Percentiles rank a stretch among this genome's conserved stretches.
Conservation (phyloP, 345 rosid genomes). For the Abelmoschus esculentus region DNA sequence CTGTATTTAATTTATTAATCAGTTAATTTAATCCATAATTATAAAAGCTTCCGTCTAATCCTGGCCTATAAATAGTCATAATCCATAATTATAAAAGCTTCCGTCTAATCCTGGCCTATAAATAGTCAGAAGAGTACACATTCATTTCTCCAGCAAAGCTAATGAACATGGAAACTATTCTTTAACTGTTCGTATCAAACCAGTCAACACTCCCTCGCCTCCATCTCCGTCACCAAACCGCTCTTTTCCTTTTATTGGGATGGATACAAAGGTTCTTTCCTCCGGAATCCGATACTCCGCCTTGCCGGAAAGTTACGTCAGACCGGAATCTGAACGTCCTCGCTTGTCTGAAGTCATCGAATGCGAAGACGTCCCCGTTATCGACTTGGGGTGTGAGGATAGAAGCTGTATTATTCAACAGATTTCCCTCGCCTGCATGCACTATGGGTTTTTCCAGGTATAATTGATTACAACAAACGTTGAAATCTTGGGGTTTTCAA, state of each 20-base stretch:
- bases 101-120: neutral
- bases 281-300: conserved; percentile 35
- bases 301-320: conserved; percentile 59
- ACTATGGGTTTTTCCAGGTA: conserved; percentile 74
- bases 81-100: no score
- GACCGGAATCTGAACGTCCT: conserved; percentile 69
- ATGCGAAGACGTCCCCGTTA: conserved; percentile 49
- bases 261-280: conserved; percentile 61
- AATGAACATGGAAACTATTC: no score
- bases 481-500: no score
- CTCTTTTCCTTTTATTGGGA: conserved; percentile 3
- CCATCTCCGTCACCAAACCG: neutral
- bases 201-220: neutral
- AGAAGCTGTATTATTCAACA: conserved; percentile 32
- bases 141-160: no score
- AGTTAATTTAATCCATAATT: no score
- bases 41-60: no score
- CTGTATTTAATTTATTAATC: no score
- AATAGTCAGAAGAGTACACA: neutral
- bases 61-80: no score
- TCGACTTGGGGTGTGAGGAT: conserved; percentile 51
- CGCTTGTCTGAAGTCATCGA: conserved; percentile 45
- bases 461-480: neutral
- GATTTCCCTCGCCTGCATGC: conserved; percentile 45
- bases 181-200: neutral